phyloP scores from a whole-genome alignment of 805 yeast genomes.

The Pichia paraexigua region DNA sequence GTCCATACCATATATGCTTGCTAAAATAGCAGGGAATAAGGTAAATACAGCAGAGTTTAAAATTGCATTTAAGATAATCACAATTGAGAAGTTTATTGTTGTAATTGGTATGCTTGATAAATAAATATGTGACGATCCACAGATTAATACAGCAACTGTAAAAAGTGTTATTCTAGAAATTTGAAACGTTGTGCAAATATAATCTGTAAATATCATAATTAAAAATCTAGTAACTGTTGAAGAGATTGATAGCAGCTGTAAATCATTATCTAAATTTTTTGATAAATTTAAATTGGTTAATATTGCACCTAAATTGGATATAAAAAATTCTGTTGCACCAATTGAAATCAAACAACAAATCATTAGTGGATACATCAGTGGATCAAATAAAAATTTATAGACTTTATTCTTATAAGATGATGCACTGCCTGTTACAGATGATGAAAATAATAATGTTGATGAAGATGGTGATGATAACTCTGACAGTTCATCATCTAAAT shows the following conservation, averaged over 20 bases:
- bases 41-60: slow-evolving; percentile 77
- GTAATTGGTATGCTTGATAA: slow-evolving; percentile 22
- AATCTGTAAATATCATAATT: slow-evolving; percentile 65
- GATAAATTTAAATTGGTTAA: slow-evolving; percentile 16
- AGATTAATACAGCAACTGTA: slow-evolving; percentile 18
- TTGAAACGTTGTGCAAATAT: slow-evolving; percentile 28
- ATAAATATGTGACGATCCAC: slow-evolving; percentile 25
- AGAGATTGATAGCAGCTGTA: slow-evolving; percentile 37
- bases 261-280: slow-evolving; percentile 15
- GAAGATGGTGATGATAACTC: slow-evolving; percentile 18
- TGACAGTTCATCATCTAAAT: slow-evolving; percentile 23
- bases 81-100: slow-evolving; percentile 15
- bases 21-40: slow-evolving; percentile 73
- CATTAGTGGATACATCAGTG: slow-evolving; percentile 58
- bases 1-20: slow-evolving; percentile 81
- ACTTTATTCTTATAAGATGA: slow-evolving; percentile 13
- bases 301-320: slow-evolving; percentile 66
- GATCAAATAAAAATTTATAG: slow-evolving; percentile 36
- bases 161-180: slow-evolving; percentile 25
- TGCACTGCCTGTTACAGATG: background rate
- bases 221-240: slow-evolving; percentile 65
- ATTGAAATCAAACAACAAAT: slow-evolving; percentile 56
- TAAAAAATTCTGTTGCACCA: slow-evolving; percentile 83
- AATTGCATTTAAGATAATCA: slow-evolving; percentile 23
- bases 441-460: background rate